These are phyloP conservation scores for Tarenaya hassleriana DNA, from an alignment of 345 rosid species.

Conservation along the genomic window DNA sequence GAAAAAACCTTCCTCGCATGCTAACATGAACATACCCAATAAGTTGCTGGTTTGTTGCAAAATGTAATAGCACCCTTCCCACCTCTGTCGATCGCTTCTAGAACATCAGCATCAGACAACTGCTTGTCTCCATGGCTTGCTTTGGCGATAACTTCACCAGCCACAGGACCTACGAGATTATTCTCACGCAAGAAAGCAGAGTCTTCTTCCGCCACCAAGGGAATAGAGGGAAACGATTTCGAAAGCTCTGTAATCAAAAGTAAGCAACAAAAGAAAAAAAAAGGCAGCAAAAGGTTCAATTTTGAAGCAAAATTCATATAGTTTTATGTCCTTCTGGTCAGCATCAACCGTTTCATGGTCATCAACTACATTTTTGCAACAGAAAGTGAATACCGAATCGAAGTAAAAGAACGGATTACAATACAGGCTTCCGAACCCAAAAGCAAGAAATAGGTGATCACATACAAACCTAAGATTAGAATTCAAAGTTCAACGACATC, in stretches of 20 bases:
- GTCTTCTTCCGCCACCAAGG: slow-evolving; percentile 80
- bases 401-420: too few species aligned
- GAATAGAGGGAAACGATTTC: slow-evolving; percentile 53
- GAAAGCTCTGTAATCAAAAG: slow-evolving; percentile 36
- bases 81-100: slow-evolving; percentile 69
- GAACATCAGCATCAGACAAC: slow-evolving; percentile 39
- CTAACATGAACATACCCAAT: slow-evolving; percentile 41
- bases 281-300: background rate
- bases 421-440: too few species aligned
- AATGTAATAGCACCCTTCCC: slow-evolving; percentile 39
- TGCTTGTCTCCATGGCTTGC: slow-evolving; percentile 27
- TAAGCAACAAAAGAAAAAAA: slow-evolving; percentile 9
- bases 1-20: too few species aligned
- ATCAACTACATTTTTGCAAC: too few species aligned
- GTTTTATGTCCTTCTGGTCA: too few species aligned
- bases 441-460: too few species aligned
- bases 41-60: slow-evolving; percentile 51
- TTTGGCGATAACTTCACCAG: slow-evolving; percentile 36
- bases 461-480: too few species aligned
- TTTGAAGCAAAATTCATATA: background rate
- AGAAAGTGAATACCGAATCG: too few species aligned
- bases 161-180: slow-evolving; percentile 49
- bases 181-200: slow-evolving; percentile 44
- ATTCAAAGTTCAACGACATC: too few species aligned
- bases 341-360: too few species aligned